Conservation (phyloP, 768 basidiomycete species). For the Panaeolus cyanescens region DNA sequence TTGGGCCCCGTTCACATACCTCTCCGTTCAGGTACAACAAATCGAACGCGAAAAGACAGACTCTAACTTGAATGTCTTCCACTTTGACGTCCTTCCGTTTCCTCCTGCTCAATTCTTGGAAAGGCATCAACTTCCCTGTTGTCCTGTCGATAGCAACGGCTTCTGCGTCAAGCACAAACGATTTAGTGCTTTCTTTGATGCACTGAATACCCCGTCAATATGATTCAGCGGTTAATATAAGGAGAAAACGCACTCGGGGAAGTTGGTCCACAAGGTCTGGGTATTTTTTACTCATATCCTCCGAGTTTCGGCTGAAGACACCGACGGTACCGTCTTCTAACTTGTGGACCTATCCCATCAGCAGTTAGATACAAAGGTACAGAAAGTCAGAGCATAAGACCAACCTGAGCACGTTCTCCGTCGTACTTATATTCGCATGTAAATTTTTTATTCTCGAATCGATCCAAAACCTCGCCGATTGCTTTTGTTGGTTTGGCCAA, state of each 20-base stretch:
- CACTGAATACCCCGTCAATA: slow-evolving; percentile 50
- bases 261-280: slow-evolving; percentile 96
- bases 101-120: slow-evolving; percentile 93
- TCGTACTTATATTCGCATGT: slow-evolving; percentile 99
- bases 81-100: slow-evolving; percentile 98
- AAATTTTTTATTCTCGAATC: slow-evolving; percentile 93
- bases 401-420: slow-evolving; percentile 92
- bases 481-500: slow-evolving; percentile 99
- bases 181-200: slow-evolving; percentile 78
- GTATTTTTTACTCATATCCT: slow-evolving; percentile 99
- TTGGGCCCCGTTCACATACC: slow-evolving; percentile 51
- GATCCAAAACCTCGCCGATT: slow-evolving; percentile 94
- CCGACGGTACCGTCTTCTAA: slow-evolving; percentile 79
- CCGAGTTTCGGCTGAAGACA: slow-evolving; percentile 97
- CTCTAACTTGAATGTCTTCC: slow-evolving; percentile 96
- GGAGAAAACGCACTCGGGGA: slow-evolving; percentile 59
- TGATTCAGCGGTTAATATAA: not conserved
- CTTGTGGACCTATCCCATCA: slow-evolving; percentile 73
- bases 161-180: slow-evolving; percentile 95
- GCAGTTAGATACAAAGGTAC: not conserved
- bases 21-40: slow-evolving; percentile 96
- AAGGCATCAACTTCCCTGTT: slow-evolving; percentile 89
- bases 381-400: slow-evolving; percentile 1
- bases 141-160: slow-evolving; percentile 92
- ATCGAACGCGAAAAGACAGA: slow-evolving; percentile 96